Conservation (phyloP, 2,329 filamentous ascomycete species). For the Neonectria sp. region DNA sequence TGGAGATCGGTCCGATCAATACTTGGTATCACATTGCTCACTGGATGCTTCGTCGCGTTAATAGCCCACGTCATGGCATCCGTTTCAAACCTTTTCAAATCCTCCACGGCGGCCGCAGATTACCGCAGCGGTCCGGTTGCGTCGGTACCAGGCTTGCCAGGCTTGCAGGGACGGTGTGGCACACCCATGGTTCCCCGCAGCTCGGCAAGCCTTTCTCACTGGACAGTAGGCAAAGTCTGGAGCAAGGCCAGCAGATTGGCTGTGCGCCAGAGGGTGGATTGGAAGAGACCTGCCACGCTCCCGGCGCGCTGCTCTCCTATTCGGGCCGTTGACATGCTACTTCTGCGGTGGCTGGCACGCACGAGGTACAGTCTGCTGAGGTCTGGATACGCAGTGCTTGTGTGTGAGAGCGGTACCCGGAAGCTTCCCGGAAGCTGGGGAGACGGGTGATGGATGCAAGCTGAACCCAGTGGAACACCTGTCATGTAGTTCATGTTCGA, state of each 20-base stretch:
- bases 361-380: conserved; percentile 2
- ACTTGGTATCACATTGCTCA: not conserved
- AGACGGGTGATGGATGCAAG: not conserved
- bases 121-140: not conserved
- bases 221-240: not conserved
- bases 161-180: conserved; percentile 34
- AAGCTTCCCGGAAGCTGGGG: not conserved
- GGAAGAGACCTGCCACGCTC: conserved; percentile 30
- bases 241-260: conserved; percentile 30
- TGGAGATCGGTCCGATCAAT: conserved; percentile 6
- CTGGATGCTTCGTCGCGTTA: not conserved
- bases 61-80: not conserved
- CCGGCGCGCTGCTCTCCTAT: conserved; percentile 40
- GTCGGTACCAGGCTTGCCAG: conserved; percentile 19
- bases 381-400: not conserved
- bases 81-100: not conserved
- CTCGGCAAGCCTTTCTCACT: conserved; percentile 36
- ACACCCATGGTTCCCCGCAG: conserved; percentile 47
- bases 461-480: not conserved
- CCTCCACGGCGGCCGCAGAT: not conserved
- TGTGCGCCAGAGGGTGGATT: conserved; percentile 32
- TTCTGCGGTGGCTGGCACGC: conserved; percentile 4
- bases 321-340: conserved; percentile 46
- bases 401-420: not conserved
- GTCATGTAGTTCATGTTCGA: not conserved